A percentile compares a stretch with the other conserved stretches of the same genome.
These are phyloP conservation scores for Senecio squalidus DNA, from an alignment of 140 eudicot species.

Conservation along the genomic window DNA sequence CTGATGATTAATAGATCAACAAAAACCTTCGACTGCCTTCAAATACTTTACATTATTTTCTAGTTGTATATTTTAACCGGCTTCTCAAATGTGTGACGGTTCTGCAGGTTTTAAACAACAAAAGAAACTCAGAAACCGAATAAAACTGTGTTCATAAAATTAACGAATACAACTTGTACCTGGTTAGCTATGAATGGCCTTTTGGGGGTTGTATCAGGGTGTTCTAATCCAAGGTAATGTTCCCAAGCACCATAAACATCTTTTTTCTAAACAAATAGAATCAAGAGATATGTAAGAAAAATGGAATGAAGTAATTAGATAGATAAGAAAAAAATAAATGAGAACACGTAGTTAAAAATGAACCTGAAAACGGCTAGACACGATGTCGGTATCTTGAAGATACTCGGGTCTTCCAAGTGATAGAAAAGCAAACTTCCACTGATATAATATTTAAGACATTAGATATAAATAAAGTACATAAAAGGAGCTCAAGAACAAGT, in stretches of 20 bases:
- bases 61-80: slow-evolving; percentile 73
- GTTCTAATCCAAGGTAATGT: slow-evolving; percentile 84
- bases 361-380: slow-evolving; percentile 74
- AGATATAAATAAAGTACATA: neutral
- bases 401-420: slow-evolving; percentile 73
- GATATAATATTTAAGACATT: slow-evolving; percentile 2
- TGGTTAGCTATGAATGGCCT: slow-evolving; percentile 62
- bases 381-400: slow-evolving; percentile 66
- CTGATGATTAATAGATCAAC: neutral
- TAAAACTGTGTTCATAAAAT: neutral
- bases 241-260: slow-evolving; percentile 91
- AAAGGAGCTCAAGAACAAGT: neutral
- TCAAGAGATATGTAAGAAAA: neutral
- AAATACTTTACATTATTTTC: slow-evolving; percentile 28
- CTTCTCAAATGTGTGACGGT: slow-evolving; percentile 77
- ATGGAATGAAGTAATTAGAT: neutral
- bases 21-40: slow-evolving; percentile 12
- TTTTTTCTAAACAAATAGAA: slow-evolving; percentile 35
- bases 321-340: neutral
- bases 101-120: slow-evolving; percentile 44
- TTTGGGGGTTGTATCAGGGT: slow-evolving; percentile 62
- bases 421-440: slow-evolving; percentile 83
- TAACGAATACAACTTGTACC: slow-evolving; percentile 23
- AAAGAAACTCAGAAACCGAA: neutral
- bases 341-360: neutral